These are phyloP conservation scores for Durotheca rogersii DNA, from an alignment of 495 filamentous ascomycete species.

Conservation along the genomic window DNA sequence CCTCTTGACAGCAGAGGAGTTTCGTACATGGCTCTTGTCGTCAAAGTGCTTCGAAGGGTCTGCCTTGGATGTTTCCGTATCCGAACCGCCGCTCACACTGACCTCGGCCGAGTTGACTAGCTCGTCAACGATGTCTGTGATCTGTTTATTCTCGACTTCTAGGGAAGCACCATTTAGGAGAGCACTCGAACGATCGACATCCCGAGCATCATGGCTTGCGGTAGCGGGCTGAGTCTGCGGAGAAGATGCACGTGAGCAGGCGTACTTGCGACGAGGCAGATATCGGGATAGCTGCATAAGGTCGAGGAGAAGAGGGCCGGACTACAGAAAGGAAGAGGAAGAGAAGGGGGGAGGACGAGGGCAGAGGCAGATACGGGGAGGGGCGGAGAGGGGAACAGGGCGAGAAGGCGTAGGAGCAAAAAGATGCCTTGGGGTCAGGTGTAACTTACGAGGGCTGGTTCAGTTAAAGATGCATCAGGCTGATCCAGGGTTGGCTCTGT, in stretches of 20 bases:
- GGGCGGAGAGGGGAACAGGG: neutral
- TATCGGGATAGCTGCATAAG: constrained; percentile 3
- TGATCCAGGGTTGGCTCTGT: constrained; percentile 54
- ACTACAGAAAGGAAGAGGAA: neutral
- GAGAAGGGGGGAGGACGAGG: neutral
- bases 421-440: constrained; percentile 2
- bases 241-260: constrained; percentile 17
- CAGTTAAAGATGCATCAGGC: constrained; percentile 52
- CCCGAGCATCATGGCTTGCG: constrained; percentile 37
- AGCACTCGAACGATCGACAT: constrained; percentile 45
- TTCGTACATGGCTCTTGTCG: constrained; percentile 63
- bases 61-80: constrained; percentile 62
- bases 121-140: constrained; percentile 53
- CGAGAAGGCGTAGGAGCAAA: neutral
- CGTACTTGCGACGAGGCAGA: constrained; percentile 12
- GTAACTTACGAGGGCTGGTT: constrained; percentile 49
- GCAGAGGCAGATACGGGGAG: neutral
- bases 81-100: constrained; percentile 65
- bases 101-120: constrained; percentile 54
- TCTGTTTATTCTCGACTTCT: constrained; percentile 52
- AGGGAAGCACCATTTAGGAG: constrained; percentile 49
- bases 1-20: constrained; percentile 73
- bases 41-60: constrained; percentile 51
- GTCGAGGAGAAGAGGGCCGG: neutral
- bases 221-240: constrained; percentile 29